Base-by-base conservation (phyloP, 1,139 yeast genomes). In the Saccharomyces hybrid region DNA sequence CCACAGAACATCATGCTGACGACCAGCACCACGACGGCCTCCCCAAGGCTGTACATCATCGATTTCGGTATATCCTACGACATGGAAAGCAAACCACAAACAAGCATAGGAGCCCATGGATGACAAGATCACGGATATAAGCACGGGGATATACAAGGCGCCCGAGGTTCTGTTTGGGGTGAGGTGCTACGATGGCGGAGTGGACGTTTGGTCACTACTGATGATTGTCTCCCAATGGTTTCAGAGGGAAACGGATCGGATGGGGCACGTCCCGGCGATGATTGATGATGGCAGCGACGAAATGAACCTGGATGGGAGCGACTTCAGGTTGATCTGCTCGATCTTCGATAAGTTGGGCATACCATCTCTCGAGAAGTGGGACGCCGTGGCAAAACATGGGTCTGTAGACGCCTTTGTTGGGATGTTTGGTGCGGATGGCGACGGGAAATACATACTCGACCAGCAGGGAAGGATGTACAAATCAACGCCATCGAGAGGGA, bases 201-300 rank as follows among this genome's bases (percentile, higher is more conserved):
- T 91, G 3, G 99, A 93, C 66, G 75, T 89, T 29, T 93, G 98
- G 98, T 75, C 88, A 0, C 66, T 85, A 19, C 95, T 93, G 1
- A 78, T 93, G 7, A 62, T 88, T 1, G 66, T 86, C 56, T 81
- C 88, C n/a, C 74, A 81, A 53, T 66, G 90, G 52, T 80, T 79
- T 59, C 81, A 86, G 47, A 55, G 58, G 0, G 70, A 78, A 52
- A 77, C 81, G 14, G 61, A 68, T 6, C 14, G 26, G 4, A 75
- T 81, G 1, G 71, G 79, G 1, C 46, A 54, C 26, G 38, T 61
- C 4, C 66, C 67, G 7, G 65, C 69, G 5, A 56, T 64, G 31
- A 58, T 66, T 49, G 65, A 63, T 47, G 72, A 70, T 51, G 73
- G 71, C 2, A 58, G 61, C 7, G 74, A 70, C 4, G 69, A 64